Evolutionary conservation across 2,329 filamentous ascomycete genomes (phyloP).

Genomic region (Aspergillus quadricinctus): DNA sequence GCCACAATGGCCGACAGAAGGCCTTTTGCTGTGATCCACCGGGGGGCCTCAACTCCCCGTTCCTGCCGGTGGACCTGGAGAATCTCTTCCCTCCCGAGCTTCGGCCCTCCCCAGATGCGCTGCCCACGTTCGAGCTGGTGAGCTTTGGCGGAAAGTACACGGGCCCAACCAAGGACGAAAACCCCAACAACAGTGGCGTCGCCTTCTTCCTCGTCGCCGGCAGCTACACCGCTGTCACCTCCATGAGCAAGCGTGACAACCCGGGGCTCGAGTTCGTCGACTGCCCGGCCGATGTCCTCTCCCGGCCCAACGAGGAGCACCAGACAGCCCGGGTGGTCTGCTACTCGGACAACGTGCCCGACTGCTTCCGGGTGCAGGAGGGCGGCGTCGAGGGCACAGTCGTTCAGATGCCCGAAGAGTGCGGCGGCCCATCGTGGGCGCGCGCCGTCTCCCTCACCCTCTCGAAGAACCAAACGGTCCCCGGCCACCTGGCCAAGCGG

Average conservation of each 20-base stretch:
- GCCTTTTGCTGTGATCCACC: neutral
- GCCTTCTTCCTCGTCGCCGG: neutral
- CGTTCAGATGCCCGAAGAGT: conserved; percentile 40
- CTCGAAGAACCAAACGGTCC: conserved; percentile 18
- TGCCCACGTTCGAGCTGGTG: neutral
- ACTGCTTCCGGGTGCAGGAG: neutral
- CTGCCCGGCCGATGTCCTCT: neutral
- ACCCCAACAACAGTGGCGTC: neutral
- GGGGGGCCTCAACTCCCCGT: neutral
- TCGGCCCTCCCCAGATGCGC: neutral
- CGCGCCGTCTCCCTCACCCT: conserved; percentile 30
- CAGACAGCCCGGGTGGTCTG: neutral
- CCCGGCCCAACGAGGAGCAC: neutral
- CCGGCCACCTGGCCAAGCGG: conserved; percentile 16
- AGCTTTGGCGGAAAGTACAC: neutral
- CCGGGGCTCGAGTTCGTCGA: neutral
- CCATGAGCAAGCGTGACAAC: neutral
- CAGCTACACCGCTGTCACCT: neutral
- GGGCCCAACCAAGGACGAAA: neutral
- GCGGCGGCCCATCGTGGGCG: conserved; percentile 40
- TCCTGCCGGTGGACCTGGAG: neutral
- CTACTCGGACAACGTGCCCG: neutral
- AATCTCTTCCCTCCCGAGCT: neutral
- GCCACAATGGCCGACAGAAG: neutral
- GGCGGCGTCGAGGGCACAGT: conserved; percentile 38